Conservation (phyloP, 2,329 filamentous ascomycete genomes). For the Lasiodiplodia sp. region DNA sequence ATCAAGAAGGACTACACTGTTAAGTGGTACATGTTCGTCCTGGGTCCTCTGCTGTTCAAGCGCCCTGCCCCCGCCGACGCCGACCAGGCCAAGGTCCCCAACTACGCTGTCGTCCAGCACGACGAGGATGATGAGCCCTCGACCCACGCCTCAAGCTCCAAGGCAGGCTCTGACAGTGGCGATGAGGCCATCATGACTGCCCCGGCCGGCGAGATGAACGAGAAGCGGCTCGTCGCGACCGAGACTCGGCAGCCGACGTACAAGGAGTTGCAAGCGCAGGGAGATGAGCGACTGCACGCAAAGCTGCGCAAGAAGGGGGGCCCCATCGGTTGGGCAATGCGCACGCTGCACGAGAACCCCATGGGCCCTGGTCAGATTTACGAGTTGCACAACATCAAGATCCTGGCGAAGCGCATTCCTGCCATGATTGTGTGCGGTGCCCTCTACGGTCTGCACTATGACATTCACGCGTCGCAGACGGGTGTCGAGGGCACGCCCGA, state of each 20-base stretch:
- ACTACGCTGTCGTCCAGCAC: conserved; percentile 80
- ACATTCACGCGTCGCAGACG: conserved; percentile 78
- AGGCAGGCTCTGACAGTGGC: conserved; percentile 37
- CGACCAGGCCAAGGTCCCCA: conserved; percentile 67
- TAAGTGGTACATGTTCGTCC: conserved; percentile 67
- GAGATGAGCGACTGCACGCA: conserved; percentile 65
- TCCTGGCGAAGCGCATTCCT: conserved; percentile 70
- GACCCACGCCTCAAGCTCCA: conserved; percentile 45
- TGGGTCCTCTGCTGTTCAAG: conserved; percentile 65
- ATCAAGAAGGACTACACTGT: conserved; percentile 73
- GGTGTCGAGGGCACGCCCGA: conserved; percentile 76
- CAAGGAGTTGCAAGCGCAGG: conserved; percentile 66
- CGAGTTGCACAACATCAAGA: conserved; percentile 74
- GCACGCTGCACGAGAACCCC: conserved; percentile 75
- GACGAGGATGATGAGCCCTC: conserved; percentile 57
- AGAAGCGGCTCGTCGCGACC: conserved; percentile 50
- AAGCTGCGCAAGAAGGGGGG: conserved; percentile 69
- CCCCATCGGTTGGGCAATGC: conserved; percentile 84
- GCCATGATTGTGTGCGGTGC: conserved; percentile 68
- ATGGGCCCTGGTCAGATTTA: conserved; percentile 77
- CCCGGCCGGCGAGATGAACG: conserved; percentile 33
- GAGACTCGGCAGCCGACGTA: conserved; percentile 65
- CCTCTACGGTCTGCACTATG: conserved; percentile 81
- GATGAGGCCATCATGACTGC: conserved; percentile 1
- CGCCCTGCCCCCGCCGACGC: conserved; percentile 63